Evolutionary conservation across 495 filamentous ascomycete genomes (phyloP), one percentile per base, ranked within the genome.

Genomic region (Lophiotrema nucula): DNA sequence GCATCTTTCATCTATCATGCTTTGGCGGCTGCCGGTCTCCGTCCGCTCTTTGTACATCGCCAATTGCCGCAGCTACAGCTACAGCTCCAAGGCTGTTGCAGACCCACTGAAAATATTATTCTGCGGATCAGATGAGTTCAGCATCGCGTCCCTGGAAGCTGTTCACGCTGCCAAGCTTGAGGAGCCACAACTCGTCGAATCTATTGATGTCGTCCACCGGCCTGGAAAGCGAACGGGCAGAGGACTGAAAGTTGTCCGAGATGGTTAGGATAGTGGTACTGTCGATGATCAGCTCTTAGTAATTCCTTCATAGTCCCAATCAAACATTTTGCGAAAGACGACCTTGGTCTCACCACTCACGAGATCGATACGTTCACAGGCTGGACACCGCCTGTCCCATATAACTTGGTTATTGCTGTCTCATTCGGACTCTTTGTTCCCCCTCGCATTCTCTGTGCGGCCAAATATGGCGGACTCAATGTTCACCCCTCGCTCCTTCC

Each of bases 401-500:
- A 88, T 57, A 91, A 97, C 68, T 77, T 98, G 39, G 85, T 98
- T 54, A 80, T 97, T 28, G 90, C 91, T 21, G 95, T 97, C n/a
- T 97, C 93, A 5, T 98, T 97, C 70, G 93, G 93, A 2, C 80
- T 95, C 15, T 86, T 95, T 46, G 83, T 98, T 10, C 95, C 93
- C 0, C 81, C 83, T 4, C 78, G 88, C 2, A 80, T 96, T 15
- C 77, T 97, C 38, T 77, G 75, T 23, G 70, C 64, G 4, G 79
- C 88, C 15, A 78, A 80, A 53, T 96, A 92, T 73, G 91, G 92
- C 56, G 93, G 93, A 0, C 71, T 97, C 21, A 98, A 98, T 73
- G 79, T 98, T 3, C 93, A 98, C 68, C 93, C 93, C 1, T 97
- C 92, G n/a, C 69, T 96, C 5, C 82, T 98, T 12, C 93, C 93